Conservation (phyloP, 805 yeast genomes). For the Torulaspora franciscae region DNA sequence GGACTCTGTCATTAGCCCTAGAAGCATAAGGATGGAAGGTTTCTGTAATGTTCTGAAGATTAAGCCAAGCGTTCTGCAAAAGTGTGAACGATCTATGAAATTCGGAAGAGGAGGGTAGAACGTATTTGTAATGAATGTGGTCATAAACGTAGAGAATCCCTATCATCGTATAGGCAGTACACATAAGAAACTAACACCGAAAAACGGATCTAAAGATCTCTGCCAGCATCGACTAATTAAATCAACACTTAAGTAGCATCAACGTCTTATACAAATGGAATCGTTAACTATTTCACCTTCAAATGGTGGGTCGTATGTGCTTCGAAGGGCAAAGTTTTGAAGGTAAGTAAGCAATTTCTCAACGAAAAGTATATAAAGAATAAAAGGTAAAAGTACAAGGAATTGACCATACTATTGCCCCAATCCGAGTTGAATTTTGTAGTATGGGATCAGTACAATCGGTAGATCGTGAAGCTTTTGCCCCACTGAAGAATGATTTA, state of each 20-base stretch:
- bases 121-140: slow-evolving; percentile 14
- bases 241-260: neutral
- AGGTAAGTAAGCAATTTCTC: neutral
- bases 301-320: neutral
- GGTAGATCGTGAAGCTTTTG: slow-evolving; percentile 42
- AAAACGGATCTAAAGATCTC: slow-evolving; percentile 45
- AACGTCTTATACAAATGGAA: no score
- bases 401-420: neutral
- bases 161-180: slow-evolving; percentile 43
- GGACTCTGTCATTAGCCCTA: slow-evolving; percentile 69
- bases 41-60: slow-evolving; percentile 62
- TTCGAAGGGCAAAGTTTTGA: neutral
- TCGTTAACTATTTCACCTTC: no score
- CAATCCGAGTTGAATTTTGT: neutral
- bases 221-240: slow-evolving; percentile 12
- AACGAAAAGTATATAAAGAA: neutral
- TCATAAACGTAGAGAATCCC: slow-evolving; percentile 36
- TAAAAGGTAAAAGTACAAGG: neutral
- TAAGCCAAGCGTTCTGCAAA: slow-evolving; percentile 52
- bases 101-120: slow-evolving; percentile 34
- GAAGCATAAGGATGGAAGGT: slow-evolving; percentile 77
- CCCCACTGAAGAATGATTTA: slow-evolving; percentile 81
- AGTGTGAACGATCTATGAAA: slow-evolving; percentile 37
- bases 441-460: slow-evolving; percentile 7
- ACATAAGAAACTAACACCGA: slow-evolving; percentile 55